Evolutionary conservation across 805 yeast genomes (phyloP).

Genomic region (Candida hungchunana): DNA sequence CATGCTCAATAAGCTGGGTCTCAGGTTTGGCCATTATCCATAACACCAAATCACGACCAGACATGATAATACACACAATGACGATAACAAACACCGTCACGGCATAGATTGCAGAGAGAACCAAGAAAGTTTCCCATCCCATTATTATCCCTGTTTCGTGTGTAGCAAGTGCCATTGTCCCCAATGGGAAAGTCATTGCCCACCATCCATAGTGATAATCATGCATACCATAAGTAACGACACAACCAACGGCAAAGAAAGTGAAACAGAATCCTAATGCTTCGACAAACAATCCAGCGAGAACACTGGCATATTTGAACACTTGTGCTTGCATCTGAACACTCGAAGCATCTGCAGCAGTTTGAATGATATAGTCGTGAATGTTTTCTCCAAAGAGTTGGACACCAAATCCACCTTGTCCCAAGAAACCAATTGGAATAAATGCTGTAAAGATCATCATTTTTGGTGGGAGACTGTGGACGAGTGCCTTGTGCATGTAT

Average conservation of each 20-base stretch:
- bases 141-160: conserved; percentile 45
- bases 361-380: conserved; percentile 19
- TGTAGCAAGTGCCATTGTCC: conserved; percentile 68
- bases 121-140: conserved; percentile 53
- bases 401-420: conserved; percentile 78
- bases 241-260: conserved; percentile 35
- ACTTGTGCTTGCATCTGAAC: conserved; percentile 26
- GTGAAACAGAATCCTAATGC: conserved; percentile 60
- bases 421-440: conserved; percentile 78
- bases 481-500: conserved; percentile 54
- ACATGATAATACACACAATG: conserved; percentile 7
- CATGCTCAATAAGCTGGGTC: too few relatives aligned
- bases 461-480: conserved; percentile 56
- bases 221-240: conserved; percentile 30
- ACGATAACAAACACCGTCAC: conserved; percentile 4
- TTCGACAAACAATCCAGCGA: conserved; percentile 41
- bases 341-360: conserved; percentile 16
- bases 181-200: conserved; percentile 89
- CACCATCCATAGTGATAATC: conserved; percentile 57
- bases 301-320: conserved; percentile 32
- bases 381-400: conserved; percentile 48
- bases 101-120: conserved; percentile 57
- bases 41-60: too few relatives aligned
- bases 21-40: too few relatives aligned
- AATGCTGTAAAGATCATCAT: conserved; percentile 58